Base-by-base conservation (phyloP, 1,284 basidiomycete species). In the Chondrostereum purpureum region DNA sequence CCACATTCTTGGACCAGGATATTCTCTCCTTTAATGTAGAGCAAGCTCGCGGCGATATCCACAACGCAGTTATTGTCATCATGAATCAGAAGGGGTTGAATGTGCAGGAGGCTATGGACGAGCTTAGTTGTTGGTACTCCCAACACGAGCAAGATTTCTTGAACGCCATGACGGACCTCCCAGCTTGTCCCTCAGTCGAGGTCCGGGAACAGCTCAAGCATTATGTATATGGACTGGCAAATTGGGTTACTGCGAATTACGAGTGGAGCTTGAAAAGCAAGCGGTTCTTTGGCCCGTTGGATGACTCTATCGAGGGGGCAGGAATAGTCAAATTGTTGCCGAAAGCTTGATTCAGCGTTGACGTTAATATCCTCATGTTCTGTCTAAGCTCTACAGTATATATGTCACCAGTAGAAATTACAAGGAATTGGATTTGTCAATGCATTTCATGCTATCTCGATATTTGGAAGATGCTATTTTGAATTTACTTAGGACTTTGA, bases 1-100 rank as follows among this genome's bases (percentile, higher is more conserved):
- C 22, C 4, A 19, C 17, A n/a, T n/a, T n/a, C n/a, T n/a, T n/a
- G n/a, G n/a, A n/a, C 20, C 45, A 72, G 67, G 68, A 72, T 43
- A 58, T 72, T 6, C 60, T 55, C 24, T 72, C 67, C 5, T 71
- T 69, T 53, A 68, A 70, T 44, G 53, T 63, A 11, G 70, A 72
- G 52, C 69, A 72, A 53, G 59, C 67, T 12, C 57, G 60, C 2
- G 70, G 69, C 1, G 69, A 73, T 48, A 66, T 66, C 48, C 65
- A 75, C 55, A 76, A 75, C 45, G 57, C 73, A 12, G 59, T 75
- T 20, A 66, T 67, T 3, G 59, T 72, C n/a, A 61, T 68, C 16
- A 73, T 73, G 70, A 59, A 64, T 37, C 52, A 68, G 24, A 42
- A 57, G 36, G 49, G 61, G 5, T 48, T 58, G 3, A 55, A 58